Conservation (phyloP, 352 stramenopile species). For the Pythium vanterpoolii region DNA sequence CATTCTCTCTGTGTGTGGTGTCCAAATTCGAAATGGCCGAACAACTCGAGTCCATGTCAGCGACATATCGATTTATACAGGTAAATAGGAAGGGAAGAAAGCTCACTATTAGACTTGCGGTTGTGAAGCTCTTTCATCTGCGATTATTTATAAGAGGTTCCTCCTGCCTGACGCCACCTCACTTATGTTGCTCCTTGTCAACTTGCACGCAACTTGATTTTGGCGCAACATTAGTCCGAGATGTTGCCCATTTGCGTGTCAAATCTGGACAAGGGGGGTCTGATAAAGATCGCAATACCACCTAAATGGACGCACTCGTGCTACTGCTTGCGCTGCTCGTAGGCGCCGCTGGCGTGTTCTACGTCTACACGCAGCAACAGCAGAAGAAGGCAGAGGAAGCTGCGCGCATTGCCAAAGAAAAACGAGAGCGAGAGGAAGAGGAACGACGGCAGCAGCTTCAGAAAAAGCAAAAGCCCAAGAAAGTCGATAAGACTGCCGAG, state of each 20-base stretch:
- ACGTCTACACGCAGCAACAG: slow-evolving; percentile 56
- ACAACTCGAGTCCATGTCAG: not conserved
- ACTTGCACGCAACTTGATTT: not conserved
- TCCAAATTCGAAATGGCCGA: not conserved
- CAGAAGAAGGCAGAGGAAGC: slow-evolving; percentile 32
- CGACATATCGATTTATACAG: not conserved
- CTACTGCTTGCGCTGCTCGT: slow-evolving; percentile 59
- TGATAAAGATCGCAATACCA: slow-evolving; percentile 5
- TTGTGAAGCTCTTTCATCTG: not conserved
- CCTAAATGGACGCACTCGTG: slow-evolving; percentile 26
- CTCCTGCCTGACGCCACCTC: not conserved
- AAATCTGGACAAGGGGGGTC: slow-evolving; percentile 3
- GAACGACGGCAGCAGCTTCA: slow-evolving; percentile 38
- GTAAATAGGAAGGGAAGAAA: not conserved
- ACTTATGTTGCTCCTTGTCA: not conserved
- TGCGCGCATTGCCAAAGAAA: slow-evolving; percentile 44
- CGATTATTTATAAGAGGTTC: not conserved
- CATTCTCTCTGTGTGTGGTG: slow-evolving; percentile 28
- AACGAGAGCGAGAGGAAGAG: slow-evolving; percentile 36
- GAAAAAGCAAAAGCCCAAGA: slow-evolving; percentile 70
- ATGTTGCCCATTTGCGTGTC: slow-evolving; percentile 17
- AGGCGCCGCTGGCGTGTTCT: slow-evolving; percentile 46
- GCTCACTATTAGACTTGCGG: no score
- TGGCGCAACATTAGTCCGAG: slow-evolving; percentile 6
- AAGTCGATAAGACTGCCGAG: slow-evolving; percentile 68